Evolutionary conservation across 306 rosid species (phyloP).

Genomic region (Crotalaria pallida): DNA sequence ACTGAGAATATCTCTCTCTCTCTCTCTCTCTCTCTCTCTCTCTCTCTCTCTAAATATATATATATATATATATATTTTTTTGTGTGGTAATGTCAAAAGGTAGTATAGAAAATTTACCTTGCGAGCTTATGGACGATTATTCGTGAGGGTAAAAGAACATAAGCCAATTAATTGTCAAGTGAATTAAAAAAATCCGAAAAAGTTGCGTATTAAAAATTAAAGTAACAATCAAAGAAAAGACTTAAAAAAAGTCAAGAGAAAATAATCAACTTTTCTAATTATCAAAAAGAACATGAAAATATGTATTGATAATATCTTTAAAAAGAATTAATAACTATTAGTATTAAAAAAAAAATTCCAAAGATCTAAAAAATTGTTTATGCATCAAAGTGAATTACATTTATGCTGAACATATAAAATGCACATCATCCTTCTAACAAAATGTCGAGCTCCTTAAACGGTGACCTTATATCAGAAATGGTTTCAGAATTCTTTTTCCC

Average conservation of each 20-base stretch:
- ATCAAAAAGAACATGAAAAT: too few species aligned
- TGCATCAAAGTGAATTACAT: not conserved
- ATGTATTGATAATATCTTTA: not conserved
- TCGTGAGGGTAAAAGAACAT: not conserved
- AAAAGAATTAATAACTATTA: not conserved
- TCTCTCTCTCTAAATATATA: too few species aligned
- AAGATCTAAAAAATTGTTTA: conserved; percentile 5
- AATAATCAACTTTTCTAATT: too few species aligned
- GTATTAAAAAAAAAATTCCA: not conserved
- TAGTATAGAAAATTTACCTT: not conserved
- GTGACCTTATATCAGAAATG: conserved; percentile 42
- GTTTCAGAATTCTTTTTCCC: conserved; percentile 40
- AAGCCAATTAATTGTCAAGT: too few species aligned
- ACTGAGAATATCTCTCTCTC: too few species aligned
- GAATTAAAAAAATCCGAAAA: too few species aligned
- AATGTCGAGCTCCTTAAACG: conserved; percentile 58
- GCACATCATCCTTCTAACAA: not conserved
- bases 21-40: too few species aligned
- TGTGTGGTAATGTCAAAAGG: not conserved
- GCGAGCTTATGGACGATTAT: too few species aligned
- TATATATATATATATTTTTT: too few species aligned
- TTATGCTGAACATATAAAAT: not conserved
- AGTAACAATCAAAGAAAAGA: too few species aligned
- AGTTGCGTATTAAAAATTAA: too few species aligned
- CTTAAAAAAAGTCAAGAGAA: too few species aligned